These are phyloP conservation scores for Theileria sp. DNA, from an alignment of 169 alveolate species.

Conservation along the genomic window DNA sequence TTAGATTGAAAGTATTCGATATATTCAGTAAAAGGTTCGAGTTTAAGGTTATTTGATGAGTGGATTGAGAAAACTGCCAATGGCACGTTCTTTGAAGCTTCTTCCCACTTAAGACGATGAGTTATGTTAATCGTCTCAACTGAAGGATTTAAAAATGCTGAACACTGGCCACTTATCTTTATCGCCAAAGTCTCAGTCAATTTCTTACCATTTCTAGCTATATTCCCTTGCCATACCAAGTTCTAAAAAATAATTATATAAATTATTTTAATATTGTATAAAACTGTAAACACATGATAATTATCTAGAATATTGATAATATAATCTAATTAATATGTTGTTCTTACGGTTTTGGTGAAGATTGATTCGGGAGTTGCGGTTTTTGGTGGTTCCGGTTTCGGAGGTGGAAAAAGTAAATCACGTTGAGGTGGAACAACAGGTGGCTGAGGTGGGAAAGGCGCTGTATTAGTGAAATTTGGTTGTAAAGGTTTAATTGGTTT, in stretches of 20 bases:
- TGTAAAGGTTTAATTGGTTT: background rate
- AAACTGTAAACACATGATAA: too few species aligned
- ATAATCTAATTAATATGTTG: too few species aligned
- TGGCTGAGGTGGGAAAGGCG: constrained; percentile 10
- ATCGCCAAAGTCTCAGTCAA: constrained; percentile 40
- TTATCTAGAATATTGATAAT: too few species aligned
- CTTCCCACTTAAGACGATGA: constrained; percentile 62
- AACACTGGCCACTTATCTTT: constrained; percentile 25
- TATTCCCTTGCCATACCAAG: constrained; percentile 48
- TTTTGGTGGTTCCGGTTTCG: background rate
- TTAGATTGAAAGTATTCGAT: constrained; percentile 54
- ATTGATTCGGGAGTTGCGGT: background rate
- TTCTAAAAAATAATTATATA: background rate
- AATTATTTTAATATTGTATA: background rate
- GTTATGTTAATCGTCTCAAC: constrained; percentile 49
- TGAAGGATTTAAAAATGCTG: constrained; percentile 7
- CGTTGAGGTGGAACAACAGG: constrained; percentile 3
- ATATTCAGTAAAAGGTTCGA: constrained; percentile 50
- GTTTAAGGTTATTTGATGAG: constrained; percentile 13
- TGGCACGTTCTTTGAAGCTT: constrained; percentile 51
- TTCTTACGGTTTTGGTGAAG: background rate
- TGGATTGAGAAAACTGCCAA: constrained; percentile 51
- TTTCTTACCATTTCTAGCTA: constrained; percentile 59
- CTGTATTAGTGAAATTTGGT: background rate
- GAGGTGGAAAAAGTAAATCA: background rate